Conservation (phyloP, 1,284 basidiomycete genomes). For the Leccinum laetum region DNA sequence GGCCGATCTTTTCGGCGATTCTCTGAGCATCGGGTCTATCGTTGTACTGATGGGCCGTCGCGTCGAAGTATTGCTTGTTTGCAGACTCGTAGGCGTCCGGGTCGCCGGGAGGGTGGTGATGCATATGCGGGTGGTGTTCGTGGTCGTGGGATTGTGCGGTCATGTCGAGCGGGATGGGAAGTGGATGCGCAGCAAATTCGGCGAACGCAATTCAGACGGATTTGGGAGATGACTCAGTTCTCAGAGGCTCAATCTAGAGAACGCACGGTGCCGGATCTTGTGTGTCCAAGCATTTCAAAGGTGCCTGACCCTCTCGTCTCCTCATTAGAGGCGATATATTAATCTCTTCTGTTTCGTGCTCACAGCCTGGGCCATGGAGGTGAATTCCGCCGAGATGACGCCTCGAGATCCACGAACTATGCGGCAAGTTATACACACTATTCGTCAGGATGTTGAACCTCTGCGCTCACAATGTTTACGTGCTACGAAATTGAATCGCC, state of each 20-base stretch:
- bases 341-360: not conserved
- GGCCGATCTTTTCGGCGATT: slow-evolving; percentile 36
- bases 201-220: not conserved
- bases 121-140: not conserved
- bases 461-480: no score
- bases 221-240: not conserved
- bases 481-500: no score
- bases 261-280: not conserved
- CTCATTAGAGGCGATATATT: not conserved
- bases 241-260: not conserved
- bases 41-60: slow-evolving; percentile 25
- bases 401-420: not conserved
- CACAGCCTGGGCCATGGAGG: not conserved
- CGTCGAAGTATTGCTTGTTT: slow-evolving; percentile 27
- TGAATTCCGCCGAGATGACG: not conserved
- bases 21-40: slow-evolving; percentile 24
- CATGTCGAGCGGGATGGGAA: not conserved
- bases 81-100: slow-evolving; percentile 13
- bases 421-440: not conserved
- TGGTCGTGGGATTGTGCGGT: not conserved
- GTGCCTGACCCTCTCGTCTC: not conserved
- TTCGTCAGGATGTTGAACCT: not conserved
- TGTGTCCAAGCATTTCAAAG: not conserved
- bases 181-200: not conserved
- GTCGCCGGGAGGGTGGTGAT: not conserved